Base-by-base conservation (phyloP, 495 filamentous ascomycete genomes). In the Durotheca rogersii region DNA sequence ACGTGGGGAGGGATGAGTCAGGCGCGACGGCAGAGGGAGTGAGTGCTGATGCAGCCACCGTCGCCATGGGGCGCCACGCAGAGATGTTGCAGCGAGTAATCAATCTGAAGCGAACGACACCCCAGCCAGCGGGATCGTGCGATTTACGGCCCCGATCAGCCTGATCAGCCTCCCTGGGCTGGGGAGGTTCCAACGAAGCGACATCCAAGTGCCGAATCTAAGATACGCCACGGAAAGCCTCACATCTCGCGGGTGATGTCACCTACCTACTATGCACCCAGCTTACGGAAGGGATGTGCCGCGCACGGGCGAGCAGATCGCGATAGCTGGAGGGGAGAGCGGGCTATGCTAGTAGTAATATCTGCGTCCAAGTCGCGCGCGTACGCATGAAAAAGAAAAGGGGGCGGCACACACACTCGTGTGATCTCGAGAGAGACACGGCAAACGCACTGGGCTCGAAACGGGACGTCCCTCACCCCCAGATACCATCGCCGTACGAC, bases 231-330 rank as follows among this genome's bases (percentile, higher is more conserved):
- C 51, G 56, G 36, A 30, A 46, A 21, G 23, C 23, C 46, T 15
- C 37, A 14, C 43, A 51, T 59, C 50, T 59, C 39, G 56, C 46
- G n/a, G n/a, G 54, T 59, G 50, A 58, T 59, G 45, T 51, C 56
- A 51, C 50, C 34, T 42, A 45, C 50, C 40, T 47, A 45, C 32
- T 14, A 33, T n/a, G n/a, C n/a, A n/a, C n/a, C n/a, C n/a, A n/a
- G n/a, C n/a, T n/a, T n/a, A n/a, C n/a, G n/a, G n/a, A n/a, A n/a
- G n/a, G n/a, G n/a, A n/a, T n/a, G 29, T 42, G 41, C 49, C 40
- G 34, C 17, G 32, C 32, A 38, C n/a, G n/a, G n/a, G n/a, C n/a
- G n/a, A n/a, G n/a, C n/a, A n/a, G n/a, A n/a, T n/a, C n/a, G n/a
- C n/a, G n/a, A n/a, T n/a, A n/a, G n/a, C n/a, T n/a, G n/a, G n/a